Percentiles rank a stretch among this genome's conserved stretches.
phyloP scores from a whole-genome alignment of 2,329 filamentous ascomycete species.

The Saccharata proteae region DNA sequence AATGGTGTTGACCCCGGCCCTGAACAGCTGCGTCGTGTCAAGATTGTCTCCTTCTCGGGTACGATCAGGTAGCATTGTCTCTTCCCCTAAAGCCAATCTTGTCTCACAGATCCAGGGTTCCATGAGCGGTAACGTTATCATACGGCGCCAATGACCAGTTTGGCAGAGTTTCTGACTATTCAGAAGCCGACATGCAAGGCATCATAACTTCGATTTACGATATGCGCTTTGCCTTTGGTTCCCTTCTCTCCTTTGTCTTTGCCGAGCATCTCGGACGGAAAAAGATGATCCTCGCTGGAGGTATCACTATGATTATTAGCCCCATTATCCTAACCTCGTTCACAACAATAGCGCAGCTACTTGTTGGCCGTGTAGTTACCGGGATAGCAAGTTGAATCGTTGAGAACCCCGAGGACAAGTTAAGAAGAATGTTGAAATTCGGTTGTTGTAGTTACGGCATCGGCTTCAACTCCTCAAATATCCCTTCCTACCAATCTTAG shows the following conservation, averaged over 20 bases:
- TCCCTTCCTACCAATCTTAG: slow-evolving; percentile 29
- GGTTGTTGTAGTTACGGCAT: slow-evolving; percentile 7
- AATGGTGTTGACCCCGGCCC: slow-evolving; percentile 3
- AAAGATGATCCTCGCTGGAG: slow-evolving; percentile 15
- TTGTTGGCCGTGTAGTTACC: slow-evolving; percentile 29
- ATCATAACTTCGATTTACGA: slow-evolving; percentile 22
- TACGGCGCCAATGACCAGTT: slow-evolving; percentile 31
- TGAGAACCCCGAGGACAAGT: slow-evolving; percentile 18
- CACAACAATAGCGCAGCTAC: slow-evolving; percentile 25
- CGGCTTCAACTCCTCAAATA: slow-evolving; percentile 25
- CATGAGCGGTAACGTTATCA: slow-evolving; percentile 22
- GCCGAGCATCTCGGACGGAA: slow-evolving; percentile 16
- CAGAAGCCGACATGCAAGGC: slow-evolving; percentile 26
- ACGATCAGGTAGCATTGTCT: slow-evolving; percentile 16
- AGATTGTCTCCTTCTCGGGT: slow-evolving; percentile 13
- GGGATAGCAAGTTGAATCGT: slow-evolving; percentile 19
- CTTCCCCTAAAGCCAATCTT: background rate
- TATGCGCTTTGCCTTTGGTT: slow-evolving; percentile 17
- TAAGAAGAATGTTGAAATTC: background rate
- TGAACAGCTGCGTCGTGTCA: slow-evolving; percentile 12
- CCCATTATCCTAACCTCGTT: slow-evolving; percentile 26
- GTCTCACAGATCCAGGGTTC: slow-evolving; percentile 20
- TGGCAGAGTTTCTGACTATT: slow-evolving; percentile 25
- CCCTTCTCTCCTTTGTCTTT: slow-evolving; percentile 15
- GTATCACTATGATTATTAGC: slow-evolving; percentile 25